Evolutionary conservation across 1,284 basidiomycete genomes (phyloP), one percentile per base, ranked within the genome.

Genomic region (Tilletia indica): DNA sequence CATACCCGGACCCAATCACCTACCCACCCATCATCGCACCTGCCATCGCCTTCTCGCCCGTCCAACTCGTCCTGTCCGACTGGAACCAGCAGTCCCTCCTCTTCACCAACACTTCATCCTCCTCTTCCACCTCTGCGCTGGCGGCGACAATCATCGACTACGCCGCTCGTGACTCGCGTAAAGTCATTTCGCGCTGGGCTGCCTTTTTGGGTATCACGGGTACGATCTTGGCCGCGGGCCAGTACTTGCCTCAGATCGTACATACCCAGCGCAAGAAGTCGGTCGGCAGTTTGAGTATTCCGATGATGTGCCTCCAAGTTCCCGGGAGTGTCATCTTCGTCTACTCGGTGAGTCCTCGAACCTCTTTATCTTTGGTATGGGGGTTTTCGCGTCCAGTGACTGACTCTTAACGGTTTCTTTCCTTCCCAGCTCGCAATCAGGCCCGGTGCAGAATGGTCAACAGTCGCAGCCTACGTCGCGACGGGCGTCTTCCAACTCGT

Each of bases 301-400:
- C 91, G 1, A 97, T 93, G 89, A 97, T 99, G 96, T 86, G 89
- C 63, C 91, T 99, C 31, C 95, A 99, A 85, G 93, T 91, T 6
- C 96, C 96, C 0, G 96, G 96, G 2, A 91, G 92, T 0, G 87
- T 93, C 25, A 85, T 94, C 49, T 97, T 99, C 89, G 91, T 94
- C 14, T 83, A 92, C 51, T 93, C 92, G 73, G 91, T 97, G 74
- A 91, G 90, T 9, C 25, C 25, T 31, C 25, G 92, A 93, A 93
- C 92, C 2, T 91, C 90, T 92, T 77, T 70, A 88, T 86, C n/a
- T 69, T 69, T 58, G 21, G 12, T 11, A 25, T 14, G 21, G 25
- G 19, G 48, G 49, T 42, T 48, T 48, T 31, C 25, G 25, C 25
- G 25, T 31, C 25, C 25, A 31, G 25, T 31, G 25, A 31, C 25